phyloP scores from a whole-genome alignment of 495 filamentous ascomycete genomes.

The Staphylotrichum tortipilum region DNA sequence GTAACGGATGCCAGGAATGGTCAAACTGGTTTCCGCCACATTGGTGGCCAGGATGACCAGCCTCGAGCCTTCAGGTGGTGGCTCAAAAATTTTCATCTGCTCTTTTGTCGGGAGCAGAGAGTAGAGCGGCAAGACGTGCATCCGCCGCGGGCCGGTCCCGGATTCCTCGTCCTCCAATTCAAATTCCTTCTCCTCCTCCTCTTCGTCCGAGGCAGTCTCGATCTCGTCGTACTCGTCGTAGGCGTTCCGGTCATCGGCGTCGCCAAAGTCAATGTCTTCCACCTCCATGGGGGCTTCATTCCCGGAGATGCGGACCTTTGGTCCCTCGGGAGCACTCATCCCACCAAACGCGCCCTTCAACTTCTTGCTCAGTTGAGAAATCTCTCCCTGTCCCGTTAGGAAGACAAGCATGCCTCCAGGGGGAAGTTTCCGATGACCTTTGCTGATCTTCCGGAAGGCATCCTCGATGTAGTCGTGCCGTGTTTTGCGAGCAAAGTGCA shows the following conservation, averaged over 20 bases:
- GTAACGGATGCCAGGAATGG: conserved; percentile 91
- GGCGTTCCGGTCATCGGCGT: conserved; percentile 39
- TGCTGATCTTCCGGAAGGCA: conserved; percentile 75
- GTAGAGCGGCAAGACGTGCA: conserved; percentile 85
- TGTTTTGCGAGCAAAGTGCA: conserved; percentile 80
- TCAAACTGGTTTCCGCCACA: conserved; percentile 92
- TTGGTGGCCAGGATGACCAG: conserved; percentile 93
- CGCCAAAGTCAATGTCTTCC: conserved; percentile 81
- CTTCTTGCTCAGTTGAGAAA: conserved; percentile 64
- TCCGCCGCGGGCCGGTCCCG: conserved; percentile 48
- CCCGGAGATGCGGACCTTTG: conserved; percentile 63
- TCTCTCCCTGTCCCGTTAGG: conserved; percentile 89
- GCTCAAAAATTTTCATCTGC: conserved; percentile 87
- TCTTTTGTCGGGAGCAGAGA: conserved; percentile 90
- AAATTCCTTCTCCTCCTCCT: conserved; percentile 51
- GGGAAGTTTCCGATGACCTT: conserved; percentile 84
- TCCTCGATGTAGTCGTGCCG: conserved; percentile 84
- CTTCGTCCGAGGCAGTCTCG: conserved; percentile 42
- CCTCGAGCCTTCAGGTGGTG: conserved; percentile 72
- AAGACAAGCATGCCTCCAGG: conserved; percentile 92
- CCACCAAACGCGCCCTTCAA: conserved; percentile 62
- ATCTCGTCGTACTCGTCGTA: conserved; percentile 43
- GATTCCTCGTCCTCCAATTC: conserved; percentile 53
- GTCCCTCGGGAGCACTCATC: conserved; percentile 44
- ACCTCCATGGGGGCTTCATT: conserved; percentile 72